phyloP scores from a whole-genome alignment of 257 asterid species.

The Lavandula angustifolia region DNA sequence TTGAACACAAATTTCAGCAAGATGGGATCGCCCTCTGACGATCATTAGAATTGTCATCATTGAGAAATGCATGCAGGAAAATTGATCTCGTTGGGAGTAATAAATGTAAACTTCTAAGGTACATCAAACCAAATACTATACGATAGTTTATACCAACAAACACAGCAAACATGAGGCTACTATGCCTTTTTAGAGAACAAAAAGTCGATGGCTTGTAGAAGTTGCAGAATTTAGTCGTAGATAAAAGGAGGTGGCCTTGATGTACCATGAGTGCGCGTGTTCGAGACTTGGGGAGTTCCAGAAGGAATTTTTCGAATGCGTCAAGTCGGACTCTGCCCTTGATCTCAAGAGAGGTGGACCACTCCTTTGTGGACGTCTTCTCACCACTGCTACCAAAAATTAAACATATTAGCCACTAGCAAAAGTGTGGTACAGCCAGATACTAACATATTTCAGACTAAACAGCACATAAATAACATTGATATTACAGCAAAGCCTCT shows the following conservation, averaged over 20 bases:
- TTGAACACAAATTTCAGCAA: background rate
- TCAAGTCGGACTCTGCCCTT: constrained; percentile 94
- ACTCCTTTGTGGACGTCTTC: constrained; percentile 69
- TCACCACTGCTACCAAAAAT: constrained; percentile 67
- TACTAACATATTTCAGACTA: too few relatives aligned
- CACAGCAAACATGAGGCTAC: constrained; percentile 24
- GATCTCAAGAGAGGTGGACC: constrained; percentile 86
- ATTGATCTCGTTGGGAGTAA: constrained; percentile 15
- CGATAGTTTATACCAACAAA: constrained; percentile 26
- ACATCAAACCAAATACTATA: constrained; percentile 40
- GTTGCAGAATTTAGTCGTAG: constrained; percentile 41
- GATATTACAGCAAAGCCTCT: too few relatives aligned
- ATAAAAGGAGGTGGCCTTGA: constrained; percentile 57
- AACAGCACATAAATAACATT: too few relatives aligned
- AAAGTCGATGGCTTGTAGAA: constrained; percentile 37
- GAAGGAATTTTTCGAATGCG: constrained; percentile 86
- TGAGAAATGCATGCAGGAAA: constrained; percentile 19
- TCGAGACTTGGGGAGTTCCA: constrained; percentile 92
- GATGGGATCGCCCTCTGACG: background rate
- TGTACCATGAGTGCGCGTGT: constrained; percentile 99
- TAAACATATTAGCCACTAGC: background rate
- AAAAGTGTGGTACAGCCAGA: background rate
- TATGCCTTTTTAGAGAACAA: constrained; percentile 35
- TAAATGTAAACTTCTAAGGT: constrained; percentile 26
- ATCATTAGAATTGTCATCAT: background rate